These are phyloP conservation scores for Stygiomarasmius scandens DNA, from an alignment of 1,284 basidiomycete species.

Conservation along the genomic window DNA sequence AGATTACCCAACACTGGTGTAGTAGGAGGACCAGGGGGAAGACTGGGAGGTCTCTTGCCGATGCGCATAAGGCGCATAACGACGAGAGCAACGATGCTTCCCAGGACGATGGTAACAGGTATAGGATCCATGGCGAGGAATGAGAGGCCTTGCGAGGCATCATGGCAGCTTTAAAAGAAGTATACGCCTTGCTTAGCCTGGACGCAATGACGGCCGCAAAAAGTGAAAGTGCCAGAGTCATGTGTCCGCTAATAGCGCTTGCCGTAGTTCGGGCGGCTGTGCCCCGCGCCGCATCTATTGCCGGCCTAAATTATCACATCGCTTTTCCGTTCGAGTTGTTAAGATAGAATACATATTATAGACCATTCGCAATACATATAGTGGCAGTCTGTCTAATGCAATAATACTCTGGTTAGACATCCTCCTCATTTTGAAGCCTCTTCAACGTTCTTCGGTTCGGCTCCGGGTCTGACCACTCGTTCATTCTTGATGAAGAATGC, in stretches of 20 bases:
- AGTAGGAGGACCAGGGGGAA: slow-evolving; percentile 17
- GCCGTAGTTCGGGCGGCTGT: too few relatives aligned
- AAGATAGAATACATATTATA: too few relatives aligned
- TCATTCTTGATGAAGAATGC: slow-evolving; percentile 10
- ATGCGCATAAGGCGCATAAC: background rate
- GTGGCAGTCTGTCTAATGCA: too few relatives aligned
- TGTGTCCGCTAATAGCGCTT: too few relatives aligned
- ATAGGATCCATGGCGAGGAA: background rate
- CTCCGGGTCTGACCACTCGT: background rate
- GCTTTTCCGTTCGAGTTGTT: too few relatives aligned
- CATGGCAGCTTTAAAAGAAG: background rate
- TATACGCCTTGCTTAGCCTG: background rate
- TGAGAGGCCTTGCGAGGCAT: background rate
- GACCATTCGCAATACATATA: too few relatives aligned
- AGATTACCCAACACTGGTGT: slow-evolving; percentile 16
- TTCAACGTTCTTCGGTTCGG: background rate
- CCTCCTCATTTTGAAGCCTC: too few relatives aligned
- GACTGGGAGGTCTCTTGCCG: slow-evolving; percentile 7
- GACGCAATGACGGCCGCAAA: background rate
- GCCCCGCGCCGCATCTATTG: too few relatives aligned
- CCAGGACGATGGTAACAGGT: background rate
- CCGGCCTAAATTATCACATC: too few relatives aligned
- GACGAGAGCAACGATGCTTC: background rate
- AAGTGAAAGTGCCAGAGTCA: too few relatives aligned
- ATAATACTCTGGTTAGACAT: too few relatives aligned